Conservation (phyloP, 768 basidiomycete species). For the Tricholoma hemisulphureum region DNA sequence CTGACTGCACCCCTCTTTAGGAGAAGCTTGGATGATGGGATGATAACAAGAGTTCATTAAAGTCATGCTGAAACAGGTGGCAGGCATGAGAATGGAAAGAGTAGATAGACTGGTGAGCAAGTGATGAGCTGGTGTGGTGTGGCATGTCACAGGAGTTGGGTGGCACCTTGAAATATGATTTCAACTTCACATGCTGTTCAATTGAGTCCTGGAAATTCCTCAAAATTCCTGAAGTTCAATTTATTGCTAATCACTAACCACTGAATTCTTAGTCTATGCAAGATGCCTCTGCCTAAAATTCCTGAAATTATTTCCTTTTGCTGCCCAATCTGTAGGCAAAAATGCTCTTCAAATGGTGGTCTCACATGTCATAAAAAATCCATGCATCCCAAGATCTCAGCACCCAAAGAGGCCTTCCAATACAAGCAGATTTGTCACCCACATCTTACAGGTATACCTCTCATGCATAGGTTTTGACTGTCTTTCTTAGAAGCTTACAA, state of each 20-base stretch:
- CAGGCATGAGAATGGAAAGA: slow-evolving; percentile 1
- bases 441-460: slow-evolving; percentile 15
- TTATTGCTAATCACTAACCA: background rate
- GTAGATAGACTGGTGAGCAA: background rate
- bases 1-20: slow-evolving; percentile 1
- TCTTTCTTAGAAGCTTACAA: background rate
- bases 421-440: slow-evolving; percentile 8
- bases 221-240: background rate
- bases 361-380: slow-evolving; percentile 7
- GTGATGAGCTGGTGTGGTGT: background rate
- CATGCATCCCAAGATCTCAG: slow-evolving; percentile 2
- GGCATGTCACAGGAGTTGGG: background rate
- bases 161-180: background rate
- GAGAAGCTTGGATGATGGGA: background rate
- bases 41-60: background rate
- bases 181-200: background rate
- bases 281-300: background rate
- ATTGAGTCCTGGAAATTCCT: background rate
- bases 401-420: slow-evolving; percentile 4
- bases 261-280: background rate
- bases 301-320: background rate
- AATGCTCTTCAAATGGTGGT: slow-evolving; percentile 8
- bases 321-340: background rate
- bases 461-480: background rate
- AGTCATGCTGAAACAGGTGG: background rate